Percentiles rank a stretch among this genome's conserved stretches.
Evolutionary conservation across 1,284 basidiomycete species (phyloP).

Genomic region (Boletus subluridellus): DNA sequence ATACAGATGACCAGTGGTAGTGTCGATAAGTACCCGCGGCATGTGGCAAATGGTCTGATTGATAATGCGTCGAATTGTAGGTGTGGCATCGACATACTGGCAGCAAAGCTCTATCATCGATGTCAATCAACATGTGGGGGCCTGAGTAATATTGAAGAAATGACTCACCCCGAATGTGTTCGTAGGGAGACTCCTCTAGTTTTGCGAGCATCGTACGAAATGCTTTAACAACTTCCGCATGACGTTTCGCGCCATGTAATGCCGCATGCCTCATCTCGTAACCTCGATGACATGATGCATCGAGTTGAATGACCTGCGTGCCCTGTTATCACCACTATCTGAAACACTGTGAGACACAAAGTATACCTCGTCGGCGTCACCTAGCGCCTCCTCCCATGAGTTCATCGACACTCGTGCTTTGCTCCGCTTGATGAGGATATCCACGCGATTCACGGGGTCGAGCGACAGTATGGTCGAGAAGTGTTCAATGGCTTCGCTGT

Average conservation of each 20-base stretch:
- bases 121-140: neutral
- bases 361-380: constrained; percentile 8
- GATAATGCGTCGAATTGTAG: no score
- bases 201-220: neutral
- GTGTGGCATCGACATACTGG: no score
- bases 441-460: neutral
- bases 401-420: neutral
- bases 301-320: neutral
- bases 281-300: constrained; percentile 1
- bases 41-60: no score
- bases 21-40: no score
- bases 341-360: no score
- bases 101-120: no score
- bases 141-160: neutral
- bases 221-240: neutral
- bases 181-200: neutral
- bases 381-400: constrained; percentile 2
- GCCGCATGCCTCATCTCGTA: constrained; percentile 8
- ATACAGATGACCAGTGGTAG: no score
- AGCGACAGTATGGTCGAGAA: neutral
- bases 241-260: neutral
- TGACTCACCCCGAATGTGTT: neutral
- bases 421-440: constrained; percentile 8
- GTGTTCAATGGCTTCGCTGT: neutral
- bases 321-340: neutral